phyloP scores from a whole-genome alignment of 1,284 basidiomycete species.

The Pascua sp. region DNA sequence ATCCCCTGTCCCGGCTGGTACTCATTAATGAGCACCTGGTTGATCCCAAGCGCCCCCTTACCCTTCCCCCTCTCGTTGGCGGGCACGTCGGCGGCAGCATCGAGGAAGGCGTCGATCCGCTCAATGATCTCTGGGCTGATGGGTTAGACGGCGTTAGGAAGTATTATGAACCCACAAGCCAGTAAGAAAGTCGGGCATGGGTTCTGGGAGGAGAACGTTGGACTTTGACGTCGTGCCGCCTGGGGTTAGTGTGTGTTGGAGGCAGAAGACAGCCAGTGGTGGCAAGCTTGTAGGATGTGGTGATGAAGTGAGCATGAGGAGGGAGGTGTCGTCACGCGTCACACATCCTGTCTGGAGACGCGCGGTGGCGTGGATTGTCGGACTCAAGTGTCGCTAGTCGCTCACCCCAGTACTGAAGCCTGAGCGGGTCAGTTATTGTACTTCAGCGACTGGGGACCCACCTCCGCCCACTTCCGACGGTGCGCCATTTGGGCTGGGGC shows the following conservation, averaged over 20 bases:
- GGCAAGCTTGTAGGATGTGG: too few relatives aligned
- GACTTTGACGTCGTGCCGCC: constrained; percentile 45
- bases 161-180: constrained; percentile 32
- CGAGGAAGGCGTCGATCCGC: constrained; percentile 55
- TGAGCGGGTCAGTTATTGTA: constrained; percentile 33
- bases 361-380: too few relatives aligned
- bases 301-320: too few relatives aligned
- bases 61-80: constrained; percentile 54
- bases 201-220: constrained; percentile 42
- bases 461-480: constrained; percentile 69
- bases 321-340: too few relatives aligned
- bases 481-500: constrained; percentile 79
- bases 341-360: too few relatives aligned
- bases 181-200: constrained; percentile 38
- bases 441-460: constrained; percentile 44
- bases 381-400: not conserved
- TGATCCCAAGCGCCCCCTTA: constrained; percentile 53
- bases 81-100: constrained; percentile 8
- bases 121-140: constrained; percentile 69
- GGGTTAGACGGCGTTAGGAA: not conserved
- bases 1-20: constrained; percentile 89
- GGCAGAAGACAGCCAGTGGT: too few relatives aligned
- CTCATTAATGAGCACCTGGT: constrained; percentile 87
- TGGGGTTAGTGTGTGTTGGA: constrained; percentile 10
- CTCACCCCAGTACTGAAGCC: constrained; percentile 73